Percentiles rank a stretch among this genome's conserved stretches.
These are phyloP conservation scores for Fomitopsis pinicola DNA, from an alignment of 1,284 basidiomycete species.

Conservation along the genomic window DNA sequence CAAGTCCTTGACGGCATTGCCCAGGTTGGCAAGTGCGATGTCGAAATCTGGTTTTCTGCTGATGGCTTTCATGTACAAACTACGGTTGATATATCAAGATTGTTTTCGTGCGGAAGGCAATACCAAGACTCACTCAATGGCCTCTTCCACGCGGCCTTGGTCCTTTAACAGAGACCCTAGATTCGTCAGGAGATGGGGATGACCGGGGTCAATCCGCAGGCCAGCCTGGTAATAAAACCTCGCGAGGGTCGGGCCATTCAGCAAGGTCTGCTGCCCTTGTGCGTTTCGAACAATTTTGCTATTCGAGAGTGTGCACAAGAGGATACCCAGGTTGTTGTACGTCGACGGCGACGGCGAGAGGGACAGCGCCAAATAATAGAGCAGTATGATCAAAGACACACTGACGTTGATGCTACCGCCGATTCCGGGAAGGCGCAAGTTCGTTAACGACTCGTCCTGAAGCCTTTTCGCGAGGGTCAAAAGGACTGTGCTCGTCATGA, in stretches of 20 bases:
- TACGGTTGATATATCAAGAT: conserved; percentile 6
- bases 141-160: conserved; percentile 45
- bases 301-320: conserved; percentile 42
- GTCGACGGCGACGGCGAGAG: conserved; percentile 51
- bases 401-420: conserved; percentile 38
- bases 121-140: conserved; percentile 38
- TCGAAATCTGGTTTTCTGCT: conserved; percentile 53
- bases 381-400: conserved; percentile 43
- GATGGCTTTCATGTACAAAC: conserved; percentile 47
- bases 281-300: conserved; percentile 23
- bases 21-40: conserved; percentile 58
- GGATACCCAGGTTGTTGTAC: conserved; percentile 60
- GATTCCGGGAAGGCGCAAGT: conserved; percentile 22
- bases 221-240: conserved; percentile 52
- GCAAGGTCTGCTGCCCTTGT: conserved; percentile 24
- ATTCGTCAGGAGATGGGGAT: conserved; percentile 60
- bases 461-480: conserved; percentile 53
- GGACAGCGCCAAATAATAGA: conserved; percentile 56
- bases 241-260: conserved; percentile 39
- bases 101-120: too few relatives aligned
- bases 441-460: conserved; percentile 34
- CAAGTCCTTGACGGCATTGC: conserved; percentile 53
- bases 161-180: conserved; percentile 60
- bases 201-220: conserved; percentile 46
- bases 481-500: conserved; percentile 48